These are phyloP conservation scores for Agastache rugosa DNA, from an alignment of 257 asterid species.

Conservation along the genomic window DNA sequence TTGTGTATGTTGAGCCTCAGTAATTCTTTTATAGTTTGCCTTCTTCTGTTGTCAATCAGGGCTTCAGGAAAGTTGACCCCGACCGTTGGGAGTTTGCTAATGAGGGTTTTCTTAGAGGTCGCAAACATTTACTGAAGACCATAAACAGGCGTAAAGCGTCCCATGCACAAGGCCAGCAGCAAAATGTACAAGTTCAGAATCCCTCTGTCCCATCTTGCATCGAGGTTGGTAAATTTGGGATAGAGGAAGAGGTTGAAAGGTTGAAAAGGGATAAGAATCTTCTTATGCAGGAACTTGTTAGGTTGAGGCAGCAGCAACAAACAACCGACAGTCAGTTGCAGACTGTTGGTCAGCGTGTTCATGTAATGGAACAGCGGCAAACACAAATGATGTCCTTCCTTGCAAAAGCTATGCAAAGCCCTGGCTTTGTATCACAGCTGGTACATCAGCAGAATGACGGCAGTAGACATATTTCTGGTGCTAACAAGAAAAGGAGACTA, in stretches of 20 bases:
- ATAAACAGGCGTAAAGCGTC: slow-evolving; percentile 71
- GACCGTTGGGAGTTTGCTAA: slow-evolving; percentile 71
- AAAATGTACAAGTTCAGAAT: slow-evolving; percentile 44
- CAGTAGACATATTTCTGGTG: slow-evolving; percentile 59
- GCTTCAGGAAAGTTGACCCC: slow-evolving; percentile 75
- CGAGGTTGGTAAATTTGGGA: slow-evolving; percentile 70
- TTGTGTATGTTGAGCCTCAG: slow-evolving; percentile 36
- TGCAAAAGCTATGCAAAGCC: slow-evolving; percentile 86
- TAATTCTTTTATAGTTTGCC: slow-evolving; percentile 53
- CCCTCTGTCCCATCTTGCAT: slow-evolving; percentile 60
- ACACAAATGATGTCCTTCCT: slow-evolving; percentile 90
- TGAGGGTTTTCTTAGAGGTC: slow-evolving; percentile 69
- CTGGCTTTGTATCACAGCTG: slow-evolving; percentile 75
- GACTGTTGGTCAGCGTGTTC: slow-evolving; percentile 78
- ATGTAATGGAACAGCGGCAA: slow-evolving; percentile 76
- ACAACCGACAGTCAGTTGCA: slow-evolving; percentile 68
- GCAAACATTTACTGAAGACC: slow-evolving; percentile 61
- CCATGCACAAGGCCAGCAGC: slow-evolving; percentile 55
- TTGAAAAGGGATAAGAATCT: slow-evolving; percentile 77
- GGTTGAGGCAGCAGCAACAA: slow-evolving; percentile 83
- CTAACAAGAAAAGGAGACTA: slow-evolving; percentile 76
- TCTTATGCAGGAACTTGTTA: slow-evolving; percentile 85
- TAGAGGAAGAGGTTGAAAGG: slow-evolving; percentile 76
- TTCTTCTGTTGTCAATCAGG: slow-evolving; percentile 51
- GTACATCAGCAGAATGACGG: slow-evolving; percentile 65